Conservation (phyloP, 106 monocot species). For the Dactylorhiza incarnata region DNA sequence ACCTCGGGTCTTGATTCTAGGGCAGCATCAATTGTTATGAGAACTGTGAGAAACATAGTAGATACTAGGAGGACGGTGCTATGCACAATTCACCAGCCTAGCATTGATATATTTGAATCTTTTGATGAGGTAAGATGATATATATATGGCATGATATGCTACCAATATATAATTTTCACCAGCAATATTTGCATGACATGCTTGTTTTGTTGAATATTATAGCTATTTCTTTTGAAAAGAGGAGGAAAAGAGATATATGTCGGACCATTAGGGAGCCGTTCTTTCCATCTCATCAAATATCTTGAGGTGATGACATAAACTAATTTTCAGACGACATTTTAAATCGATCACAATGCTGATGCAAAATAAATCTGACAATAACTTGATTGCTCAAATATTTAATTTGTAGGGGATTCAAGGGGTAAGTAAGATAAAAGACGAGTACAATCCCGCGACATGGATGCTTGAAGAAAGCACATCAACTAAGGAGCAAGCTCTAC, state of each 20-base stretch:
- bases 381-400: not conserved
- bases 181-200: too few species aligned
- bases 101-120: not conserved
- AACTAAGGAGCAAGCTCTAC: not conserved
- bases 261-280: not conserved
- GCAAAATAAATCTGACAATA: not conserved
- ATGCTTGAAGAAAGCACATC: not conserved
- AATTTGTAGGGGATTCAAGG: not conserved
- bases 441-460: not conserved
- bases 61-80: conserved; percentile 43
- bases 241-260: not conserved
- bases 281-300: not conserved
- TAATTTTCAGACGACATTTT: not conserved
- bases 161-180: too few species aligned
- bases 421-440: not conserved
- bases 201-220: not conserved
- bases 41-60: not conserved
- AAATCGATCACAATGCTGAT: too few species aligned
- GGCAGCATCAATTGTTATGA: conserved; percentile 12
- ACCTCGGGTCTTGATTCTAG: conserved; percentile 87
- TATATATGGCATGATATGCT: too few species aligned
- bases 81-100: conserved; percentile 87
- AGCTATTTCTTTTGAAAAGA: not conserved
- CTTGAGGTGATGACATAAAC: not conserved
- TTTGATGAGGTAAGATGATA: not conserved